Evolutionary conservation across 2,329 filamentous ascomycete genomes (phyloP).

Genomic region (Penicillium freii): DNA sequence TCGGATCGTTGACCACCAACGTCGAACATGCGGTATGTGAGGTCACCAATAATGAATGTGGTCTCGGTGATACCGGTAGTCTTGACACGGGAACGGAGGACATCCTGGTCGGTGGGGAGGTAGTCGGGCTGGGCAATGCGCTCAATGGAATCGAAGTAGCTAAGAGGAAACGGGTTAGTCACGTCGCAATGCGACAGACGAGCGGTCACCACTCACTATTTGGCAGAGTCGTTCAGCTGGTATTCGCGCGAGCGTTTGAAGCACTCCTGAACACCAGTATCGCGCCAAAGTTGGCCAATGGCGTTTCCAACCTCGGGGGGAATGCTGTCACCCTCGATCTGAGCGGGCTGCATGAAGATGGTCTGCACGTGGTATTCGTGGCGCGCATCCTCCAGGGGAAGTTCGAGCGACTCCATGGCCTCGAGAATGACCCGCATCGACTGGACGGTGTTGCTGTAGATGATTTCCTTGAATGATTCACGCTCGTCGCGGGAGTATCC

Average conservation of each 20-base stretch:
- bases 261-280: slow-evolving; percentile 87
- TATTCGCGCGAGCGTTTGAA: slow-evolving; percentile 96
- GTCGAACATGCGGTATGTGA: slow-evolving; percentile 97
- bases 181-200: neutral
- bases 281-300: slow-evolving; percentile 90
- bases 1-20: slow-evolving; percentile 94
- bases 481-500: slow-evolving; percentile 91
- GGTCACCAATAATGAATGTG: slow-evolving; percentile 88
- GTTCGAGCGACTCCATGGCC: slow-evolving; percentile 66
- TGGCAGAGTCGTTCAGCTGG: slow-evolving; percentile 91
- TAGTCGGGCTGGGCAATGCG: slow-evolving; percentile 90
- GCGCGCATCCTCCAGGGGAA: slow-evolving; percentile 85
- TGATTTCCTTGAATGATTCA: slow-evolving; percentile 69
- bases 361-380: slow-evolving; percentile 98
- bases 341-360: slow-evolving; percentile 96
- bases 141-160: slow-evolving; percentile 94
- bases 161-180: slow-evolving; percentile 46
- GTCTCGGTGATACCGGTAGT: slow-evolving; percentile 97
- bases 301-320: slow-evolving; percentile 92
- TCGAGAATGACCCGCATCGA: slow-evolving; percentile 70
- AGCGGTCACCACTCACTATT: slow-evolving; percentile 69
- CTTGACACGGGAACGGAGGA: slow-evolving; percentile 93
- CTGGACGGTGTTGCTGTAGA: slow-evolving; percentile 69
- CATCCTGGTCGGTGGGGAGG: slow-evolving; percentile 92
- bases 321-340: slow-evolving; percentile 92